Evolutionary conservation across 2,329 filamentous ascomycete genomes (phyloP), one percentile per base, ranked within the genome.

Genomic region (Cladosporium sp.): DNA sequence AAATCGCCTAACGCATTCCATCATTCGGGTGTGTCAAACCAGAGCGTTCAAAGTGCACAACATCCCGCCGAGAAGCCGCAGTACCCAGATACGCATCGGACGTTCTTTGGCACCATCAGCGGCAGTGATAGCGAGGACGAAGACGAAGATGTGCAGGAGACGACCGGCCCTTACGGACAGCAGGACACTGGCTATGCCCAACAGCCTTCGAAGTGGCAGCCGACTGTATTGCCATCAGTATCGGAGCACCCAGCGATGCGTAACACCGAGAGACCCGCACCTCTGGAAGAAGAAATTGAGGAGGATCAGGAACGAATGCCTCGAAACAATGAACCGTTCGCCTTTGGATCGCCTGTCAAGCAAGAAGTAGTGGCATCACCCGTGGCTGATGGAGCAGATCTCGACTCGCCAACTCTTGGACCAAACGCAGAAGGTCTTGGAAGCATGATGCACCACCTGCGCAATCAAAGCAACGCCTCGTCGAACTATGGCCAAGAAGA

Each of bases 391-490:
- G 45, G 38, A 12, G n/a, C 30, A 15, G 40, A 50, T 15, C 40
- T 50, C 15, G 47, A 50, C 15, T 95, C 90, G 0, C 90, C 91
- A 1, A 95, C 89, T 0, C 72, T 96, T 5, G 86, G 86, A 2
- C 85, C 87, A 0, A 74, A 73, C 32, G 57, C 59, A 18, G 51
- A 66, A 15, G 89, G 88, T 1, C 75, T 96, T 13, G 92, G 85
- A 44, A 62, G 61, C 41, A 61, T 68, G 61, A 59, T 68, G 43
- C 64, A 91, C 55, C 93, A 97, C 73, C 73, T 97, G 36, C 83
- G 93, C 44, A 83, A 83, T 29, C 83, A 85, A 56, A 97, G 92
- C 70, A 85, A 85, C 52, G 79, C 83, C 12, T 97, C 92, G 1
- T 95, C 89, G 0, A 77, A 93, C 20, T 89, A 89, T 49, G 68